These are phyloP conservation scores for Prunella vulgaris DNA, from an alignment of 257 asterid species.

Conservation along the genomic window DNA sequence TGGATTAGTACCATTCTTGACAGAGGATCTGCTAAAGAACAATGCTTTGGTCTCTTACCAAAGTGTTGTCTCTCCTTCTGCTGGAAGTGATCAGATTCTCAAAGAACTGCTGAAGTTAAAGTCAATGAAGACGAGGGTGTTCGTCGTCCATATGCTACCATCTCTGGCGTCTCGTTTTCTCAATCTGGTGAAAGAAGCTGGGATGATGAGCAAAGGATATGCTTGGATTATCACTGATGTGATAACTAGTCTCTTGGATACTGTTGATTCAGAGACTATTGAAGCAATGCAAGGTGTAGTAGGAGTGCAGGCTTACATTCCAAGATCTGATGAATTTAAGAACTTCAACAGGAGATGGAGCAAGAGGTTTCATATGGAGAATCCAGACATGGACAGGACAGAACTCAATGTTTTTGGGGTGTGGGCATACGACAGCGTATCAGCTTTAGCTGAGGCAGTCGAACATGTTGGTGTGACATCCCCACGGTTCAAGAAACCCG, in stretches of 20 bases:
- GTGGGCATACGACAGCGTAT: slow-evolving; percentile 46
- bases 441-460: slow-evolving; percentile 33
- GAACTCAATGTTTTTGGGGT: slow-evolving; percentile 38
- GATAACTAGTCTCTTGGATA: slow-evolving; percentile 34
- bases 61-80: slow-evolving; percentile 33
- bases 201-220: slow-evolving; percentile 43
- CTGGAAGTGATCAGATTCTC: slow-evolving; percentile 30
- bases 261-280: slow-evolving; percentile 22
- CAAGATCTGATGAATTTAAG: slow-evolving; percentile 16
- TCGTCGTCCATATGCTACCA: slow-evolving; percentile 39
- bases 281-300: slow-evolving; percentile 59
- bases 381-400: slow-evolving; percentile 31
- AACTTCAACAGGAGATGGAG: slow-evolving; percentile 36
- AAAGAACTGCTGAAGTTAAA: slow-evolving; percentile 30
- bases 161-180: slow-evolving; percentile 37
- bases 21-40: slow-evolving; percentile 26
- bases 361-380: slow-evolving; percentile 35
- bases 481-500: slow-evolving; percentile 10
- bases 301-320: slow-evolving; percentile 43
- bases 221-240: slow-evolving; percentile 49
- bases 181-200: slow-evolving; percentile 30
- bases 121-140: slow-evolving; percentile 44
- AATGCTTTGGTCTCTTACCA: slow-evolving; percentile 20
- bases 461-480: slow-evolving; percentile 22
- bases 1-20: slow-evolving; percentile 35